A percentile compares a stretch with the other conserved stretches of the same genome.
phyloP scores from a whole-genome alignment of 768 basidiomycete genomes.

The Sporobolomyces roseus region DNA sequence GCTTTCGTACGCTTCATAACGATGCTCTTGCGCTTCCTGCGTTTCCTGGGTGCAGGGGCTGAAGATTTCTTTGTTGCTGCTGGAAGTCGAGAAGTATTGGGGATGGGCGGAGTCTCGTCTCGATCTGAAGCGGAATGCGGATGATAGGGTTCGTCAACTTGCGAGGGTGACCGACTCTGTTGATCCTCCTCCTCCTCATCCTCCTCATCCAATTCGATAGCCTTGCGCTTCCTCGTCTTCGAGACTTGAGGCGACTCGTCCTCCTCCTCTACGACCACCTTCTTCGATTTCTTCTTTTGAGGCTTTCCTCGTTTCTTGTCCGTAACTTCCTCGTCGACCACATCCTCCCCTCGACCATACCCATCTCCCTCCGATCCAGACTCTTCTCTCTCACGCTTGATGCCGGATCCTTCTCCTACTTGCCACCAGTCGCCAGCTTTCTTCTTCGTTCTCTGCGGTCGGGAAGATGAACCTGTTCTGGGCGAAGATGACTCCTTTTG shows the following conservation, averaged over 20 bases:
- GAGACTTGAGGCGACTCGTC: no score
- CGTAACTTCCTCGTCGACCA: no score
- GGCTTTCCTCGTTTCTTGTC: background rate
- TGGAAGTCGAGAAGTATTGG: background rate
- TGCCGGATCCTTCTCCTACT: background rate
- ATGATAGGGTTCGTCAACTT: background rate
- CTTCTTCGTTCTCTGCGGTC: background rate
- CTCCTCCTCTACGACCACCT: background rate
- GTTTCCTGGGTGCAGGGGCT: slow-evolving; percentile 7
- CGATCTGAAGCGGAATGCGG: background rate
- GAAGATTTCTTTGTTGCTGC: background rate
- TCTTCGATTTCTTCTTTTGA: background rate
- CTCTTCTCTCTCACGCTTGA: background rate
- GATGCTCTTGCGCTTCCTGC: slow-evolving; percentile 11
- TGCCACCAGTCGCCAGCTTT: no score
- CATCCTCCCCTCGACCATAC: background rate
- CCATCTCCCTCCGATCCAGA: background rate
- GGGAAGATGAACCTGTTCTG: no score
- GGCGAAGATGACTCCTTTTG: no score
- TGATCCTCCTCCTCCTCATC: background rate
- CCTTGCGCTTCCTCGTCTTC: background rate
- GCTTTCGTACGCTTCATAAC: slow-evolving; percentile 5
- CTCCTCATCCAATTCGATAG: background rate
- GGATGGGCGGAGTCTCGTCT: no score
- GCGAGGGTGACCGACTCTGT: background rate